Base-by-base conservation (phyloP, 805 yeast genomes). In the Candida anglica region DNA sequence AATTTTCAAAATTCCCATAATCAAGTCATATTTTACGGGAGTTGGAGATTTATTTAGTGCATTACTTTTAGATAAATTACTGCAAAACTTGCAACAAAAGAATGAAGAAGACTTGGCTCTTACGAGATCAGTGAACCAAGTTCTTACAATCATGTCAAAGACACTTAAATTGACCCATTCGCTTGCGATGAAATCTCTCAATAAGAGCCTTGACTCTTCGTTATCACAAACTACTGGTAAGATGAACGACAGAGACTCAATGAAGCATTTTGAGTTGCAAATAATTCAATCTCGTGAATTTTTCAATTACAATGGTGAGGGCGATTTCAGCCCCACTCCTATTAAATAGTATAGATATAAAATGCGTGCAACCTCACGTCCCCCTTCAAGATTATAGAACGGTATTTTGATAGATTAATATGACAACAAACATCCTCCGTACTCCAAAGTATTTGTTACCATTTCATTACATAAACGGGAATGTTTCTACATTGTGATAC, bases 11-110 rank as follows among this genome's bases (percentile, higher is more conserved):
- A 69, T 83, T 10, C 82, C 85, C 2, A 64, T 69, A 22, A 73
- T 86, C 27, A 77, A 81, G 35, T 80, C 91, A 4, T 87, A 91
- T 54, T 91, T 89, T 60, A 86, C 96, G 0, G 98, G 98, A 2
- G 95, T 93, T 0, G 98, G 98, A 5, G 98, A 89, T 50, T 58
- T 89, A 27, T 89, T 91, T 47, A 81, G 95, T 0, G 91, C 95
- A 0, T 56, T 89, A 25, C 55, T 88, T 20, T 46, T 86, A 5
- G 94, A 83, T 54, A 72, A 85, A 44, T 61, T 80, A 19, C 63
- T 57, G 44, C 53, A 53, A 1, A 48, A 46, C 23, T 27, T 43
- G 5, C 27, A 24, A 15, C 38, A 15, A n/a, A 26, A 22, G 14
- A 9, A 6, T 9, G 27, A 27, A 15, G 21, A n/a, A 13, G 13